Base-by-base conservation (phyloP, 345 rosid species). In the Noccaea bulbosa region DNA sequence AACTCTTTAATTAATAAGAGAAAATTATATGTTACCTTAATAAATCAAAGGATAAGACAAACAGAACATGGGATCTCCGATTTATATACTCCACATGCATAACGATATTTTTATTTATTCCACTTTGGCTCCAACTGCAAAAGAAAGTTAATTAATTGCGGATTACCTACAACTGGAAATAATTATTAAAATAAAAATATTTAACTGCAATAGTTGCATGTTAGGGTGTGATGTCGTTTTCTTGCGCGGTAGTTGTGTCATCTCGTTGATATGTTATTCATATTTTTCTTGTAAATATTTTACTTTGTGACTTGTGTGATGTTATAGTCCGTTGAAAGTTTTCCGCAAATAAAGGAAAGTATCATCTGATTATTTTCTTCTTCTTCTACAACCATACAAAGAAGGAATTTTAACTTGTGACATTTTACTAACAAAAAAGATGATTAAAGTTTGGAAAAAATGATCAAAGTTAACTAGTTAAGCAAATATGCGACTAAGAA, bases 161-260 rank as follows among this genome's bases (percentile, higher is more conserved):
- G 33, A 27, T 39, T 22, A 30, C 35, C 11, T 50, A 17, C 7
- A 20, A 3, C 7, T 16, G 30, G 16, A 14, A 38, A 38, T 14
- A 2, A 51, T 39, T 39, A 40, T 30, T 12, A 20, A 43, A 22
- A 43, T 24, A 24, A 6, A 24, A 55, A 65, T 32, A 47, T 1
- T 48, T 15, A 74, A 58, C 60, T 67, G 43, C 14, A 43, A 22
- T 52, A 67, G 2, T 8, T 43, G 33, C 50, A 35, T 5, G 66
- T 50, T 67, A 34, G 45, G 74, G 74, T 75, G 74, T 44, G 22
- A 53, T 20, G 78, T 75, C 78, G 1, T 46, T 61, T 62, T 75
- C 70, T 8, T 27, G 73, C 4, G 56, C 8, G 72, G 63, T 60
- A 43, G 78, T 43, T 67, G 73, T 52, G 56, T 60, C 78, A 67